Evolutionary conservation across 108 stramenopile genomes (phyloP), one percentile per base, ranked within the genome.

Genomic region (Hondaea fermentalgiana): DNA sequence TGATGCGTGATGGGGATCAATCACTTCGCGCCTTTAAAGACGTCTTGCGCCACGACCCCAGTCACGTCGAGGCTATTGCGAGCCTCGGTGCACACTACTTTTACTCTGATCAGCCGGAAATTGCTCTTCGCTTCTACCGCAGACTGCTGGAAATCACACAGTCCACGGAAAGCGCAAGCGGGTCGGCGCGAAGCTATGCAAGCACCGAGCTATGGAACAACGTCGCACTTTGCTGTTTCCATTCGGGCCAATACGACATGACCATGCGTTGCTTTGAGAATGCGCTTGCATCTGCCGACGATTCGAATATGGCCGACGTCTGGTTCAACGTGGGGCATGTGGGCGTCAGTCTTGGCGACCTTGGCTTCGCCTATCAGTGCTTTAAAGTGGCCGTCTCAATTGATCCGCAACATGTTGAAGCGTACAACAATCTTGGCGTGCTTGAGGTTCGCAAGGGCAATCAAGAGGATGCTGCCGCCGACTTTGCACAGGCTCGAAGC

Each of bases 21-120:
- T 59, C 93, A 28, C 14, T 60, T 5, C 23, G 16, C 16, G 29
- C 51, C 44, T 95, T 93, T 91, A 92, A 92, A 91, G 59, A 64
- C 16, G 91, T 92, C 29, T 83, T 94, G 10, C 5, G 28, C 29
- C 58, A 90, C n/a, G 94, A 95, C 35, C 90, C 94, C n/a, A 64
- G 90, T 16, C 91, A 93, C 72, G 59, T 94, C 16, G 94, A 95
- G 60, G 92, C 92, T 3, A 94, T 93, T 10, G 92, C 94, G 25
- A 92, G 92, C 55, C 76, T 95, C 14, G 94, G 93, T 4, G 93
- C 93, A 25, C 91, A 95, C 89, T 58, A 91, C 88, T 95, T 94
- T 64, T 95, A 95, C 89, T 49, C 91, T 28, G 94, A 95, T 64
- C 93, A 93, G 92, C 94, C 94, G 8, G 94, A 95, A 88, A 57